Base-by-base conservation (phyloP, 495 filamentous ascomycete genomes). In the Friedmanniomyces simplex region DNA sequence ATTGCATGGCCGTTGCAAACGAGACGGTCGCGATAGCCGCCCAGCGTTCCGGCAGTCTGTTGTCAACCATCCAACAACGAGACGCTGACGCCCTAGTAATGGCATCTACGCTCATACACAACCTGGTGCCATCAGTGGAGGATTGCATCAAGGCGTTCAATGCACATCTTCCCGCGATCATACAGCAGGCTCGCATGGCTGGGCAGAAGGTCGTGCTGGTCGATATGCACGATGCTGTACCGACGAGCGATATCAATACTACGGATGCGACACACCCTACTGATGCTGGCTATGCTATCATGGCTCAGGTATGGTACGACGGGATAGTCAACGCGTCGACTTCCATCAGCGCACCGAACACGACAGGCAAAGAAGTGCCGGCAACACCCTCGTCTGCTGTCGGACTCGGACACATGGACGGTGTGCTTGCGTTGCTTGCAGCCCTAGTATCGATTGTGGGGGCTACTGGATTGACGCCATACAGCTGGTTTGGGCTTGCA, bases 291-390 rank as follows among this genome's bases (percentile, higher is more conserved):
- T 57, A 57, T 26, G 30, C 47, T 6, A 32, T 49, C 26, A 57
- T 57, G 54, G 54, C 54, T 14, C 47, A 18, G 25, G 20, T 50
- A 18, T 57, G 54, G 54, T 32, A 47, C 45, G n/a, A 57, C 28
- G 54, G 32, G 6, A 24, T 52, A 10, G 22, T 37, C 16, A 39
- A 52, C 34, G 50, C 26, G n/a, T 52, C 50, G 6, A 11, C 50
- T 12, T 14, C n/a, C 7, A 52, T 52, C 28, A 18, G 16, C 5
- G 5, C 28, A 12, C 50, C 50, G n/a, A 41, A 37, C 34, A 5
- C 34, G 34, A 37, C 34, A 37, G 34, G 34, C 34, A 37, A 37
- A 16, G 34, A 16, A 8, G 34, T 16, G 8, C 34, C 34, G 16
- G 34, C 16, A 37, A 37, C 34, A 16, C 34, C 34, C 8, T 37